phyloP scores from a whole-genome alignment of 148 eudicot genomes.

The Pharnaceum exiguum region DNA sequence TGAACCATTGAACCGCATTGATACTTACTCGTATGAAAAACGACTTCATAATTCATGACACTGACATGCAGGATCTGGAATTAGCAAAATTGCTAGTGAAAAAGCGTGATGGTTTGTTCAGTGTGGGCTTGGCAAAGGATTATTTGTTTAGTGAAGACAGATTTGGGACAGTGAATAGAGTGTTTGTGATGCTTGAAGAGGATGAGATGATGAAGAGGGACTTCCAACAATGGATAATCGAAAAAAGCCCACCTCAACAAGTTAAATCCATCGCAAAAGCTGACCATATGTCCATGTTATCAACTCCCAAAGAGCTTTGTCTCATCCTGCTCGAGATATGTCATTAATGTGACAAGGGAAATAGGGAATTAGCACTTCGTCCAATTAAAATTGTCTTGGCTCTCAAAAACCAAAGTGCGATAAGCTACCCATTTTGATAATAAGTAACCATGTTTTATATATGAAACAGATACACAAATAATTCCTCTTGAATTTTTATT shows the following conservation, averaged over 20 bases:
- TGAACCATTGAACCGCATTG: too few relatives aligned
- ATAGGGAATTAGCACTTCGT: too few relatives aligned
- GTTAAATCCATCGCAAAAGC: conserved; percentile 32
- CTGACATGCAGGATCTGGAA: conserved; percentile 34
- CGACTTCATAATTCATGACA: too few relatives aligned
- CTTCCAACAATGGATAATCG: conserved; percentile 33
- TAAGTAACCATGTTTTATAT: too few relatives aligned
- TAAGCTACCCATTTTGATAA: too few relatives aligned
- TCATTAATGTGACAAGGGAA: neutral
- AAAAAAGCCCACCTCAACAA: conserved; percentile 15
- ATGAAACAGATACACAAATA: too few relatives aligned
- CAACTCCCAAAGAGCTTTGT: conserved; percentile 25
- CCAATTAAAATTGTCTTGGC: too few relatives aligned
- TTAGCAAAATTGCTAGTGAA: conserved; percentile 30
- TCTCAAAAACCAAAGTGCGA: too few relatives aligned
- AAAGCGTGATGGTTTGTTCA: conserved; percentile 30
- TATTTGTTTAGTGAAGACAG: conserved; percentile 23
- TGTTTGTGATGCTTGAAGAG: conserved; percentile 25
- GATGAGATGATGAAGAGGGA: conserved; percentile 26
- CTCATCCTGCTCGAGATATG: conserved; percentile 24
- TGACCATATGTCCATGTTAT: conserved; percentile 56
- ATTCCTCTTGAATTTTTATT: too few relatives aligned
- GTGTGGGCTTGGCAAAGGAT: conserved; percentile 33
- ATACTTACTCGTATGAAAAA: too few relatives aligned
- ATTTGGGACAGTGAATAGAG: conserved; percentile 39